Evolutionary conservation across 345 rosid species (phyloP).

Genomic region (Punica granatum): DNA sequence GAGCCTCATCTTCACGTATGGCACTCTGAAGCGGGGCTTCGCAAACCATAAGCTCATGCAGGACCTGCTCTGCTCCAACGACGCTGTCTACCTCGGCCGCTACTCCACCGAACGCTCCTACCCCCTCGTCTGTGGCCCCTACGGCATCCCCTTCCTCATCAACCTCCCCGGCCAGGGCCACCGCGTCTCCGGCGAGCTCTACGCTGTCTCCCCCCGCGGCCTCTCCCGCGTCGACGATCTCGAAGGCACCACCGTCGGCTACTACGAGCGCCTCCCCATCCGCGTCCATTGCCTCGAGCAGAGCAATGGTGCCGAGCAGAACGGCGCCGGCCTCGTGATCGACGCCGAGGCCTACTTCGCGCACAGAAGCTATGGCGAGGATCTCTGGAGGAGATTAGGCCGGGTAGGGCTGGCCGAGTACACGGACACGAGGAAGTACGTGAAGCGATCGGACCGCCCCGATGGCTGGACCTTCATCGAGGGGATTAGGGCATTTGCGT

Average conservation of each 20-base stretch:
- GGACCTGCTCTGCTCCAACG: constrained; percentile 18
- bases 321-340: constrained; percentile 12
- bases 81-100: constrained; percentile 41
- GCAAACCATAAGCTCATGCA: constrained; percentile 18
- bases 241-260: constrained; percentile 49
- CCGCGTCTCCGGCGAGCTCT: constrained; percentile 58
- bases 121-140: constrained; percentile 71
- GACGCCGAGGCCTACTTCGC: constrained; percentile 65
- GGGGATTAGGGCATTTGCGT: constrained; percentile 32
- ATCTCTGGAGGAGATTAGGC: constrained; percentile 48
- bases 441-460: constrained; percentile 30
- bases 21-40: constrained; percentile 51
- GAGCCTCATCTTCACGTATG: constrained; percentile 48
- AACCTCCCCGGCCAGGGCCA: constrained; percentile 44
- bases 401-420: constrained; percentile 44
- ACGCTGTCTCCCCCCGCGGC: constrained; percentile 45
- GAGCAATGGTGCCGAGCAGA: constrained; percentile 4
- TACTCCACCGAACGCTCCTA: constrained; percentile 27
- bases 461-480: constrained; percentile 20
- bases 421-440: constrained; percentile 25
- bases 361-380: constrained; percentile 46
- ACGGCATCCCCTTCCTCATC: constrained; percentile 67
- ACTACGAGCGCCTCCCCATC: constrained; percentile 61
- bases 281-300: constrained; percentile 14
- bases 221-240: constrained; percentile 48